Evolutionary conservation across 2,329 filamentous ascomycete species (phyloP).

Genomic region (Magnaporthiopsis incrustans): DNA sequence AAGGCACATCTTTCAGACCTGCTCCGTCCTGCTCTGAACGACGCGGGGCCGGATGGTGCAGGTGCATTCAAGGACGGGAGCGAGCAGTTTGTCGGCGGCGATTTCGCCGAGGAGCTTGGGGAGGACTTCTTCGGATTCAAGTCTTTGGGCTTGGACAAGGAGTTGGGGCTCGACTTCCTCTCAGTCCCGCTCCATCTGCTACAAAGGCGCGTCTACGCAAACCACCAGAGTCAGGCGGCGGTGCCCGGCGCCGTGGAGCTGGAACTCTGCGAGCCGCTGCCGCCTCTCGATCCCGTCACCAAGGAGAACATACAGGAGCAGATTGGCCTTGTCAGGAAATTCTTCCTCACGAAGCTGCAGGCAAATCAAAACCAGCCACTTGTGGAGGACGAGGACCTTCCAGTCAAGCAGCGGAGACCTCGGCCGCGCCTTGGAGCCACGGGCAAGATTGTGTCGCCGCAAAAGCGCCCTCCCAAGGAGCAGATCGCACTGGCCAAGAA

Average conservation of each 20-base stretch:
- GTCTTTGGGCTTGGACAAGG: slow-evolving; percentile 83
- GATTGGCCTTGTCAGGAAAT: slow-evolving; percentile 82
- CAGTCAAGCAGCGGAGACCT: slow-evolving; percentile 77
- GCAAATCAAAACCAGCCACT: slow-evolving; percentile 76
- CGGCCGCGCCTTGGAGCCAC: slow-evolving; percentile 59
- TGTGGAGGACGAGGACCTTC: slow-evolving; percentile 89
- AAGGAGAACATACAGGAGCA: slow-evolving; percentile 69
- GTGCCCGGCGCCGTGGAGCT: slow-evolving; percentile 50
- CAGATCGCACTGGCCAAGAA: slow-evolving; percentile 80
- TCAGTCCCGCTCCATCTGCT: slow-evolving; percentile 91
- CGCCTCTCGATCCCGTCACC: slow-evolving; percentile 69
- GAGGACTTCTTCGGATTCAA: slow-evolving; percentile 99
- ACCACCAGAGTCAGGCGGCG: slow-evolving; percentile 68
- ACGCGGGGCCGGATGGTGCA: slow-evolving; percentile 74
- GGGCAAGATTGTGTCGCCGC: slow-evolving; percentile 78
- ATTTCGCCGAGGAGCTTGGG: slow-evolving; percentile 89
- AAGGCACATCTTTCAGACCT: slow-evolving; percentile 89
- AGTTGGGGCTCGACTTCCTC: slow-evolving; percentile 80
- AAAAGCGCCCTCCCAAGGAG: slow-evolving; percentile 75
- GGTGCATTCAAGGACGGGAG: slow-evolving; percentile 93
- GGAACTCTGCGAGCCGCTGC: slow-evolving; percentile 58
- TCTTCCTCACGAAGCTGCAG: slow-evolving; percentile 83
- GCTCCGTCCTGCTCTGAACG: slow-evolving; percentile 77
- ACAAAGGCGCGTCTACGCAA: slow-evolving; percentile 80
- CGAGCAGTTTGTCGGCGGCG: slow-evolving; percentile 92